A percentile compares a stretch with the other conserved stretches of the same genome.
These are phyloP conservation scores for Stephania yunnanensis DNA, from an alignment of 164 flowering plant genomes.

Conservation along the genomic window DNA sequence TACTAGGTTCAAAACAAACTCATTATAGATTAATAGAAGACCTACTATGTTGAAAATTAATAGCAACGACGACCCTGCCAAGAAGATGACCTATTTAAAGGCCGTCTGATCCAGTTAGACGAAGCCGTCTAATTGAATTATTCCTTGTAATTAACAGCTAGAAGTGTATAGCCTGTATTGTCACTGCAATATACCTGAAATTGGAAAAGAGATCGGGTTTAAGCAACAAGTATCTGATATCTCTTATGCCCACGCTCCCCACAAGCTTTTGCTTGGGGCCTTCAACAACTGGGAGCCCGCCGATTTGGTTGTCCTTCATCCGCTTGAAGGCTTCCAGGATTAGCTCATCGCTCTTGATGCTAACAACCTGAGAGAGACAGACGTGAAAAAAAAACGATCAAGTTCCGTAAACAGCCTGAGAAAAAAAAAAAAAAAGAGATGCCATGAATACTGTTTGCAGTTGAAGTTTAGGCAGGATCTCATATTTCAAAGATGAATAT, in stretches of 20 bases:
- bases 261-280: conserved; percentile 54
- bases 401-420: background rate
- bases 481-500: no score
- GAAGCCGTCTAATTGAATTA: background rate
- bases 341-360: conserved; percentile 46
- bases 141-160: background rate
- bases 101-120: no score
- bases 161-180: no score
- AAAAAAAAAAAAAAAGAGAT: background rate
- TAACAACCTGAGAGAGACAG: conserved; percentile 45
- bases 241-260: conserved; percentile 82
- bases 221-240: conserved; percentile 69
- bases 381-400: background rate
- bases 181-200: conserved; percentile 51
- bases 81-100: no score
- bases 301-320: conserved; percentile 78
- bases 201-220: conserved; percentile 71
- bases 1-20: background rate
- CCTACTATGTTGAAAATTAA: no score
- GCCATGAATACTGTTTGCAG: background rate
- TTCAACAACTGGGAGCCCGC: conserved; percentile 83
- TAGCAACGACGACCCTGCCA: no score
- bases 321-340: conserved; percentile 85
- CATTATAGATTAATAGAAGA: no score
- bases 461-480: background rate